Conservation (phyloP, 768 basidiomycete species). For the Ramaria sp. region DNA sequence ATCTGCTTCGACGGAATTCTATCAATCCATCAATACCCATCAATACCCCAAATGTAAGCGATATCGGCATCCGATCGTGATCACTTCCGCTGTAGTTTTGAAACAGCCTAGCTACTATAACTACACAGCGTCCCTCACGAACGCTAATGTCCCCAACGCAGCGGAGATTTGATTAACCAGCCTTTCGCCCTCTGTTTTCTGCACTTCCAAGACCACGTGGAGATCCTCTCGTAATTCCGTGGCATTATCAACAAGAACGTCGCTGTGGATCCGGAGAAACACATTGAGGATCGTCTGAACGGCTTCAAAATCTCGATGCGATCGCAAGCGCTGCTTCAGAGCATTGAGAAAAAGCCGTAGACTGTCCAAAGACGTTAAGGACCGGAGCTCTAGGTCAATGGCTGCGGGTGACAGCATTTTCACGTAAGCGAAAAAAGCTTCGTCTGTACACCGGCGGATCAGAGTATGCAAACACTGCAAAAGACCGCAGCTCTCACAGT, state of each 20-base stretch:
- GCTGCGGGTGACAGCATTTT: slow-evolving; percentile 87
- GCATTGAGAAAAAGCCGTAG: slow-evolving; percentile 64
- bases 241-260: slow-evolving; percentile 58
- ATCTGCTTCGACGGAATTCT: too few relatives aligned
- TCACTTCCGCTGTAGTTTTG: too few relatives aligned
- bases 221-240: slow-evolving; percentile 48
- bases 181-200: slow-evolving; percentile 67
- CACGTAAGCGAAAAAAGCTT: slow-evolving; percentile 70
- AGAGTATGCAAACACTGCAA: slow-evolving; percentile 5
- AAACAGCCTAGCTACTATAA: too few relatives aligned
- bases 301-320: slow-evolving; percentile 89
- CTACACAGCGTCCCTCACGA: slow-evolving; percentile 47
- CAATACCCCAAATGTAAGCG: too few relatives aligned
- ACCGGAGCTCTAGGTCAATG: slow-evolving; percentile 83
- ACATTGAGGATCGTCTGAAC: slow-evolving; percentile 82
- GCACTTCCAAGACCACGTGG: slow-evolving; percentile 48
- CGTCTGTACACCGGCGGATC: slow-evolving; percentile 36
- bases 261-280: slow-evolving; percentile 77
- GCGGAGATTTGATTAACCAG: slow-evolving; percentile 65
- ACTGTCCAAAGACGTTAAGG: slow-evolving; percentile 52
- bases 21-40: too few relatives aligned
- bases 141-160: slow-evolving; percentile 64
- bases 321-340: slow-evolving; percentile 57
- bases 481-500: slow-evolving; percentile 45
- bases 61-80: too few relatives aligned